Evolutionary conservation across 2,329 filamentous ascomycete genomes (phyloP).

Genomic region (Fusarium continuum): DNA sequence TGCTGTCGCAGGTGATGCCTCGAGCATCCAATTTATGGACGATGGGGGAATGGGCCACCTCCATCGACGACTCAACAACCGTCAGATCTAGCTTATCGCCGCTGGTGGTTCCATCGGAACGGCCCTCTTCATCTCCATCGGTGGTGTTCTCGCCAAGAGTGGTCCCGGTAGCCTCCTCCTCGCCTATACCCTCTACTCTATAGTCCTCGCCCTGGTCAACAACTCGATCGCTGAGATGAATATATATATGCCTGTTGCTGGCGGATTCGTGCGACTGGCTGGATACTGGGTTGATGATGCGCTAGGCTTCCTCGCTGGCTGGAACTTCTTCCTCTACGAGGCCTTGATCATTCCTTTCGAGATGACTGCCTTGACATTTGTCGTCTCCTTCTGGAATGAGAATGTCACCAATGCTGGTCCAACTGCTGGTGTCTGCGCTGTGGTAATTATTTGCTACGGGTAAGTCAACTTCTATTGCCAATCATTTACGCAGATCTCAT

Average conservation of each 20-base stretch:
- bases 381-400: conserved; percentile 60
- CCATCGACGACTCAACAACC: conserved; percentile 29
- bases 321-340: conserved; percentile 50
- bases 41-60: conserved; percentile 28
- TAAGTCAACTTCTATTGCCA: background rate
- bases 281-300: conserved; percentile 34
- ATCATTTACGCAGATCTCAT: too few species aligned
- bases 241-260: conserved; percentile 30
- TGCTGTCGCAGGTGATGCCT: conserved; percentile 9
- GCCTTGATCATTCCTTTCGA: conserved; percentile 62
- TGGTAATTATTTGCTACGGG: conserved; percentile 55
- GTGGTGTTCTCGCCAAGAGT: conserved; percentile 31
- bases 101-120: conserved; percentile 35
- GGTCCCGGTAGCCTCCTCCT: conserved; percentile 27
- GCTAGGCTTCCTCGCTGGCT: conserved; percentile 29
- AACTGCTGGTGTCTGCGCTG: conserved; percentile 55
- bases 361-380: conserved; percentile 59
- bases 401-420: conserved; percentile 47
- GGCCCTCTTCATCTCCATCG: conserved; percentile 36
- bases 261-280: conserved; percentile 29
- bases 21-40: conserved; percentile 3
- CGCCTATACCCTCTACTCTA: conserved; percentile 19
- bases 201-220: conserved; percentile 30
- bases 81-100: conserved; percentile 45
- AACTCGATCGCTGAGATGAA: conserved; percentile 37